phyloP scores from a whole-genome alignment of 129 eudicot species.

The Glebionis coronaria region DNA sequence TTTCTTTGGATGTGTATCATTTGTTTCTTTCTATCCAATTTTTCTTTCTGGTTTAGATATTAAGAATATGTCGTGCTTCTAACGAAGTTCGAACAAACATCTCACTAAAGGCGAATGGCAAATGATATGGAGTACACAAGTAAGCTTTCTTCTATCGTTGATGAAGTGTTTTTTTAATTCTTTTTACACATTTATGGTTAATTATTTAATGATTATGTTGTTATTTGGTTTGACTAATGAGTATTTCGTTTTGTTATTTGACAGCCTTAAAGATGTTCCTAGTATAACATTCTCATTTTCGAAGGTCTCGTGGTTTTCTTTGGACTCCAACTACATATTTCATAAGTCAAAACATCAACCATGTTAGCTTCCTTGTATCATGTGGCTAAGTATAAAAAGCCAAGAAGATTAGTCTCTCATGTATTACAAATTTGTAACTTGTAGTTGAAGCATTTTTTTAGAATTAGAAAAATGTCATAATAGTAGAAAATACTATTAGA shows the following conservation, averaged over 20 bases:
- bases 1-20: too few species aligned
- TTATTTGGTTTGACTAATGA: neutral
- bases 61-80: too few species aligned
- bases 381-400: slow-evolving; percentile 50
- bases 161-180: too few species aligned
- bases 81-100: too few species aligned
- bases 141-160: too few species aligned
- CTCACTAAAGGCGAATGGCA: too few species aligned
- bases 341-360: slow-evolving; percentile 33
- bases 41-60: too few species aligned
- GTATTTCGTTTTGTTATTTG: neutral
- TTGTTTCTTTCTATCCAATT: too few species aligned
- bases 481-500: neutral
- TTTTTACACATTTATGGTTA: too few species aligned
- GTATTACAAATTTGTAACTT: slow-evolving; percentile 51
- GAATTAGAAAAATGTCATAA: neutral
- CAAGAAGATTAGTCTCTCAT: slow-evolving; percentile 40
- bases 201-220: too few species aligned
- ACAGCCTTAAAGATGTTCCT: slow-evolving; percentile 49
- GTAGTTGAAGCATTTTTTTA: neutral
- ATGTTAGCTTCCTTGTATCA: slow-evolving; percentile 51
- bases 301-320: slow-evolving; percentile 56
- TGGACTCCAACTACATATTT: slow-evolving; percentile 56
- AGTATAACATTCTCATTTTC: slow-evolving; percentile 54
- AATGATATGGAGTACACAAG: too few species aligned